A percentile compares a stretch with the other conserved stretches of the same genome.
Conservation (phyloP, 768 basidiomycete genomes). For the Gymnopilus dilepis region DNA sequence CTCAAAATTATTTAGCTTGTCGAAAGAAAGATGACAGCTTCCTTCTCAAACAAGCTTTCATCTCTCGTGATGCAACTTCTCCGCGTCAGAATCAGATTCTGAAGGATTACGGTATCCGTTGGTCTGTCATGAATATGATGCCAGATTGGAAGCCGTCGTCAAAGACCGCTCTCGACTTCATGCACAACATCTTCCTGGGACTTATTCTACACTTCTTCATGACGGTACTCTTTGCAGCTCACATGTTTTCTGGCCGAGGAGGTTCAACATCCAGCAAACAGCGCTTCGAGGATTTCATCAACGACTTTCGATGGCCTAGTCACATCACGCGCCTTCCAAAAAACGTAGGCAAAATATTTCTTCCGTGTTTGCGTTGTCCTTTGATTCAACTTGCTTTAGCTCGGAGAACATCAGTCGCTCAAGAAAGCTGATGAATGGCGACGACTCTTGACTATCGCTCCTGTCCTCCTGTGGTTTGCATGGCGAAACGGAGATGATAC, state of each 20-base stretch:
- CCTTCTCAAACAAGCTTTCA: conserved; percentile 11
- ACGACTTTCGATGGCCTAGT: conserved; percentile 31
- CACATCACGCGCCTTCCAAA: conserved; percentile 37
- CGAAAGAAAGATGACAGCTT: conserved; percentile 19
- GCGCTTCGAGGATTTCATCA: conserved; percentile 31
- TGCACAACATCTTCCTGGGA: conserved; percentile 37
- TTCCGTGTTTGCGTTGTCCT: neutral
- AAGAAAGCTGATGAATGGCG: conserved; percentile 41
- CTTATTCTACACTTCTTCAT: conserved; percentile 29
- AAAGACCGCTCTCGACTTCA: conserved; percentile 34
- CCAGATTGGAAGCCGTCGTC: conserved; percentile 32
- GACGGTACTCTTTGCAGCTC: conserved; percentile 22
- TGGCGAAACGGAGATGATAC: conserved; percentile 29
- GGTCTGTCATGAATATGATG: conserved; percentile 29
- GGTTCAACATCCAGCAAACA: conserved; percentile 25
- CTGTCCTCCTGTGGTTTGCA: conserved; percentile 32
- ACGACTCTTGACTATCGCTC: conserved; percentile 27
- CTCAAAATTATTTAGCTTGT: conserved; percentile 4
- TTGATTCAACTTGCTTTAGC: conserved; percentile 15
- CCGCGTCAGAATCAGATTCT: conserved; percentile 24
- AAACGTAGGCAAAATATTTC: conserved; percentile 33
- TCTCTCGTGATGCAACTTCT: conserved; percentile 1
- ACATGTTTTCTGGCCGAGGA: conserved; percentile 32
- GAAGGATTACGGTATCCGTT: conserved; percentile 26
- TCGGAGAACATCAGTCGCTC: conserved; percentile 36